Conservation (phyloP, 345 rosid genomes). For the Lagerstroemia speciosa region DNA sequence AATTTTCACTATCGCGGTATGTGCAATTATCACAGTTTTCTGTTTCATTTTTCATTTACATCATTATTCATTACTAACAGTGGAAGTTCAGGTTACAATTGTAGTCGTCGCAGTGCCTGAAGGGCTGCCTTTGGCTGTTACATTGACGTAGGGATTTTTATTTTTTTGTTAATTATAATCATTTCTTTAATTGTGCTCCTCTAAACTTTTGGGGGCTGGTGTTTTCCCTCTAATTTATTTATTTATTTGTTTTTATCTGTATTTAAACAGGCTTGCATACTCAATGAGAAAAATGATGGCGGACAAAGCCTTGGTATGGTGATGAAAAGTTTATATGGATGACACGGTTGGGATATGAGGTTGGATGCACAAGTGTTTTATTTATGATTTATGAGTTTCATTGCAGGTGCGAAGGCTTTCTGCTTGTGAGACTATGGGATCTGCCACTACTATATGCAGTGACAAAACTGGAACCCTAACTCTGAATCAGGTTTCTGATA, state of each 20-base stretch:
- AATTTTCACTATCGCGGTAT: conserved; percentile 82
- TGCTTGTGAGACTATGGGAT: conserved; percentile 98
- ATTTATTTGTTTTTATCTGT: neutral
- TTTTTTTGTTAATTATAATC: neutral
- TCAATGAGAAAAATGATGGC: conserved; percentile 99
- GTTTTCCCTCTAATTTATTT: neutral
- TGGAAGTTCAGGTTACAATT: conserved; percentile 65
- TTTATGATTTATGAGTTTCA: conserved; percentile 10
- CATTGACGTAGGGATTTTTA: conserved; percentile 62
- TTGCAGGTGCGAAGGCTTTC: conserved; percentile 93
- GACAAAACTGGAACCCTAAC: conserved; percentile 96
- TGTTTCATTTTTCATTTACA: too few relatives aligned
- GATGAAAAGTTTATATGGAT: neutral
- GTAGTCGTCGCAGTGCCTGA: conserved; percentile 99
- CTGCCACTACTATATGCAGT: conserved; percentile 91
- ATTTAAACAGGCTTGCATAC: conserved; percentile 70
- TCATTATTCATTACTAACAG: neutral
- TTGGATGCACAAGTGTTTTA: conserved; percentile 1
- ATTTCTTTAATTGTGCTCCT: neutral
- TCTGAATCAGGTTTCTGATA: conserved; percentile 20
- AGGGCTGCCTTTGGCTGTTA: conserved; percentile 98
- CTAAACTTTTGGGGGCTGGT: neutral
- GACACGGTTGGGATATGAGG: too few relatives aligned
- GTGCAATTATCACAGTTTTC: conserved; percentile 14
- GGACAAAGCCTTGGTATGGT: conserved; percentile 87